These are phyloP conservation scores for Waltiozyma sp. DNA, from an alignment of 1,139 yeast species.

Conservation along the genomic window DNA sequence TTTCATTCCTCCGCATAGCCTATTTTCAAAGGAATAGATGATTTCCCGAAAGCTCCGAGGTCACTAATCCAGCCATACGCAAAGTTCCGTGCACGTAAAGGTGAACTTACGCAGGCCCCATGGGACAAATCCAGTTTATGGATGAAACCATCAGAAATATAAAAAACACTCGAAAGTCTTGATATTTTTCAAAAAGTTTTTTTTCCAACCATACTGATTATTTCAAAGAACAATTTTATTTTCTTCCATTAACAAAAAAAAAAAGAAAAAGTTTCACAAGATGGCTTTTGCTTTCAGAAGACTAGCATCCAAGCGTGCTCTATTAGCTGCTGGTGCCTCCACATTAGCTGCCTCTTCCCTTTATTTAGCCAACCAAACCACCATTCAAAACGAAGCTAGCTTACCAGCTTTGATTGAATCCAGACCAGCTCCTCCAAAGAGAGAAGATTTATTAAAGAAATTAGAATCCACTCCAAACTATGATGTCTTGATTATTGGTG, in stretches of 20 bases:
- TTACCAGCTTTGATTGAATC: slow-evolving; percentile 16
- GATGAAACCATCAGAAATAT: not conserved
- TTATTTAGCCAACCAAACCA: slow-evolving; percentile 5
- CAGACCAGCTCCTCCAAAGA: slow-evolving; percentile 26
- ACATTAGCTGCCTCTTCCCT: slow-evolving; percentile 13
- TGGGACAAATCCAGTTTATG: not conserved
- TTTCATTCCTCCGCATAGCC: too few relatives aligned
- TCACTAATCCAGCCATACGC: too few relatives aligned
- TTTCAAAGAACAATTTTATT: too few relatives aligned
- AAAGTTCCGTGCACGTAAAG: too few relatives aligned
- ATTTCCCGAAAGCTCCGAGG: too few relatives aligned
- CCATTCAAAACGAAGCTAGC: slow-evolving; percentile 11
- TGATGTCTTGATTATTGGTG: slow-evolving; percentile 82
- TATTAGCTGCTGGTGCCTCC: slow-evolving; percentile 14
- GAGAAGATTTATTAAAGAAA: slow-evolving; percentile 28
- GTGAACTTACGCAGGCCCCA: not conserved
- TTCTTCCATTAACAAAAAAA: not conserved
- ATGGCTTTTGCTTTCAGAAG: slow-evolving; percentile 19
- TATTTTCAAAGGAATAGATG: too few relatives aligned
- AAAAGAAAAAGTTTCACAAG: not conserved
- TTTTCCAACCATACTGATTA: too few relatives aligned
- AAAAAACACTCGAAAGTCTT: not conserved
- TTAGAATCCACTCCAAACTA: slow-evolving; percentile 39
- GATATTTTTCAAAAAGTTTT: not conserved
- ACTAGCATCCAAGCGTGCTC: slow-evolving; percentile 13